phyloP scores from a whole-genome alignment of 73 alveolate species.

The Urostyla sp. region DNA sequence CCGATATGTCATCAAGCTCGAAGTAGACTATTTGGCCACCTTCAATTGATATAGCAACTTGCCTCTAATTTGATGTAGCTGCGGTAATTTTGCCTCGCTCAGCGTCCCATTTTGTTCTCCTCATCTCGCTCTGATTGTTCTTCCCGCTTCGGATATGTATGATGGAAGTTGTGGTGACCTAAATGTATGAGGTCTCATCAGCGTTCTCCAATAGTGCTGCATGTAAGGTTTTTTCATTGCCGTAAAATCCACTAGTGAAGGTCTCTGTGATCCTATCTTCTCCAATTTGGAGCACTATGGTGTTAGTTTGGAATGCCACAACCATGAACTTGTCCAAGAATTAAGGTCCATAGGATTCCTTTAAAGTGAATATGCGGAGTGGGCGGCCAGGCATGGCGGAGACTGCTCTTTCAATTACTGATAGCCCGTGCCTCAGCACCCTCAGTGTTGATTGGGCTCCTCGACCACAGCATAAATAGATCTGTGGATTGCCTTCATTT shows the following conservation, averaged over 20 bases:
- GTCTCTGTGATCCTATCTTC: conserved; percentile 86
- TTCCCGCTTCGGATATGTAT: conserved; percentile 85
- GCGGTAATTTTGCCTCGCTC: conserved; percentile 79
- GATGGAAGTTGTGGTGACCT: conserved; percentile 81
- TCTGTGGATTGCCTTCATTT: conserved; percentile 95
- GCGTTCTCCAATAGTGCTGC: conserved; percentile 73
- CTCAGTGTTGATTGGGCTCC: conserved; percentile 93
- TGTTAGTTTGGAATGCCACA: conserved; percentile 88
- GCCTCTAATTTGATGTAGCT: conserved; percentile 89
- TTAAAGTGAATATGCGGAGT: conserved; percentile 94
- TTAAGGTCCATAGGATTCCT: conserved; percentile 83
- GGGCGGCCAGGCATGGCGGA: conserved; percentile 97
- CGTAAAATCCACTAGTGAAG: conserved; percentile 79
- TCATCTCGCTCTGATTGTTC: conserved; percentile 63
- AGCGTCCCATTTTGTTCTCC: conserved; percentile 86
- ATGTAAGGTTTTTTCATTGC: conserved; percentile 71
- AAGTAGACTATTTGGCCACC: conserved; percentile 97
- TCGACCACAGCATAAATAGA: conserved; percentile 95
- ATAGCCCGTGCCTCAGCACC: conserved; percentile 95
- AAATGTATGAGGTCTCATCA: conserved; percentile 76
- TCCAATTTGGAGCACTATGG: conserved; percentile 94
- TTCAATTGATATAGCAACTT: conserved; percentile 96
- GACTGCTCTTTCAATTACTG: conserved; percentile 92
- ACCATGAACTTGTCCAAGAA: conserved; percentile 91
- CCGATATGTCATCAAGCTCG: conserved; percentile 94